Evolutionary conservation across 805 yeast genomes (phyloP).

Genomic region (Wickerhamiella lipophila): DNA sequence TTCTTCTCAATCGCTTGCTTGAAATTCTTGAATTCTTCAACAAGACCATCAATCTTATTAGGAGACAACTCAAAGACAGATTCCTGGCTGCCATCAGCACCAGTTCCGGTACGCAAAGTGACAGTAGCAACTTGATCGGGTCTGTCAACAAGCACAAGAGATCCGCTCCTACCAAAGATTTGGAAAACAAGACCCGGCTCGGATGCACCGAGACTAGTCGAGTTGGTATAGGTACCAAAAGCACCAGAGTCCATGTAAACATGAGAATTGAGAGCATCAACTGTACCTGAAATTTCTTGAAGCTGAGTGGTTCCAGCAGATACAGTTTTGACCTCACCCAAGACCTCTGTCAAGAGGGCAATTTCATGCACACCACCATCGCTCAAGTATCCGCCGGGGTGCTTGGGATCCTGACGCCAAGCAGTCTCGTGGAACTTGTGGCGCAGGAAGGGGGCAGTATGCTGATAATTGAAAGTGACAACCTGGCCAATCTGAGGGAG

Average conservation of each 20-base stretch:
- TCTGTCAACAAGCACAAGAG: conserved; percentile 44
- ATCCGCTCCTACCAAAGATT: conserved; percentile 70
- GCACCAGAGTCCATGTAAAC: conserved; percentile 46
- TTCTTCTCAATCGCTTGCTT: conserved; percentile 46
- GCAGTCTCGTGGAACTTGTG: conserved; percentile 46
- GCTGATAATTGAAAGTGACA: conserved; percentile 27
- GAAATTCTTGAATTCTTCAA: conserved; percentile 43
- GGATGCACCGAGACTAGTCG: conserved; percentile 75
- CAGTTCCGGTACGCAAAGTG: conserved; percentile 22
- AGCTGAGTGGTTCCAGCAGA: conserved; percentile 70
- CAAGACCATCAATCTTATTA: conserved; percentile 43
- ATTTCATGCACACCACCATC: conserved; percentile 97
- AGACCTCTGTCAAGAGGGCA: conserved; percentile 68
- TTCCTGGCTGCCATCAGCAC: conserved; percentile 25
- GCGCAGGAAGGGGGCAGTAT: conserved; percentile 41
- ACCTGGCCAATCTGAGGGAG: conserved; percentile 61
- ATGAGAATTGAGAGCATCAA: conserved; percentile 67
- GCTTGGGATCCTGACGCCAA: conserved; percentile 87
- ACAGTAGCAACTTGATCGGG: conserved; percentile 9
- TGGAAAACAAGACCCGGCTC: conserved; percentile 53
- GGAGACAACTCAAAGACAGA: conserved; percentile 16
- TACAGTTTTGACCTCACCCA: conserved; percentile 61
- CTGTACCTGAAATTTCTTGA: conserved; percentile 64
- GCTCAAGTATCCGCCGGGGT: conserved; percentile 80
- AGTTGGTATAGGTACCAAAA: conserved; percentile 78